Conservation (phyloP, 2,329 filamentous ascomycete species). For the Diaporthe destruens region DNA sequence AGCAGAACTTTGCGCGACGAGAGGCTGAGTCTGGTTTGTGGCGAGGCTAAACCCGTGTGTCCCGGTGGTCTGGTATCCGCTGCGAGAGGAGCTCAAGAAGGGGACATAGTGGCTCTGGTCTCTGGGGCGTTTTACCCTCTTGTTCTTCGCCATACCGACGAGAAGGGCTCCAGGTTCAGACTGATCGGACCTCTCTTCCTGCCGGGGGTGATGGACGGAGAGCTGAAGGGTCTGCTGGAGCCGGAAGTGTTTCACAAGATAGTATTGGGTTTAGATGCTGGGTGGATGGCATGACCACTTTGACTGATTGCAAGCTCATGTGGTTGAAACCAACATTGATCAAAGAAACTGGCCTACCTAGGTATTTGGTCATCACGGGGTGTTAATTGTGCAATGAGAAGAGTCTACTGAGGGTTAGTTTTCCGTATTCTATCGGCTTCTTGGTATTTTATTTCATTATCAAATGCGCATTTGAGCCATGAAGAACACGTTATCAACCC, state of each 20-base stretch:
- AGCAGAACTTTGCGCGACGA: neutral
- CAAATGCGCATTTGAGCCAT: no score
- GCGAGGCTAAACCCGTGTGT: neutral
- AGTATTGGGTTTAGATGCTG: neutral
- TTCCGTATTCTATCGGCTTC: no score
- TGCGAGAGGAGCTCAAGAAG: neutral
- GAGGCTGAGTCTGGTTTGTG: neutral
- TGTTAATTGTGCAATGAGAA: no score
- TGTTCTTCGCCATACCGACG: neutral
- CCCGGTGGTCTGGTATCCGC: neutral
- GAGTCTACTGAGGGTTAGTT: no score
- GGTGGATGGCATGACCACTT: no score
- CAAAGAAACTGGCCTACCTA: no score
- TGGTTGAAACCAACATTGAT: no score
- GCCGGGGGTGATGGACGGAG: neutral
- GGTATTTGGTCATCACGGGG: no score
- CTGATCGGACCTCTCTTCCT: neutral
- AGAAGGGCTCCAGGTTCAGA: neutral
- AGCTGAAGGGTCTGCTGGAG: neutral
- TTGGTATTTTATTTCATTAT: no score
- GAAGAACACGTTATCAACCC: no score
- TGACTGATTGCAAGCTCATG: no score
- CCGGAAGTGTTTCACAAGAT: neutral
- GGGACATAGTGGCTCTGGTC: neutral
- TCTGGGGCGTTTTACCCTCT: neutral